Percentiles rank a stretch among this genome's conserved stretches.
Conservation (phyloP, 1,139 yeast genomes). For the Martiniozyma asiatica region DNA sequence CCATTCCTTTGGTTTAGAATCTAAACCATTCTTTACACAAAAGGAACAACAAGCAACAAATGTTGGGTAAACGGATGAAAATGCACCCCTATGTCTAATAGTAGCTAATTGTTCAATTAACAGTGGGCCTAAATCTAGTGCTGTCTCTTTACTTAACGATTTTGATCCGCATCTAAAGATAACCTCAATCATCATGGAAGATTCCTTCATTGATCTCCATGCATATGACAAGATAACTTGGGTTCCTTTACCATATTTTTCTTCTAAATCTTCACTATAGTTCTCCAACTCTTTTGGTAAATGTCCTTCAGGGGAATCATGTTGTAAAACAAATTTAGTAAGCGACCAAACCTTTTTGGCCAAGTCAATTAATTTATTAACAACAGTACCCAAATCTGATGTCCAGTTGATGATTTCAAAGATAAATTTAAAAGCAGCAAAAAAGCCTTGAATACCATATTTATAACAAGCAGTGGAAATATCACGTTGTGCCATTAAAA, state of each 20-base stretch:
- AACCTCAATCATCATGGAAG: constrained; percentile 41
- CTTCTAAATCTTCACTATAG: constrained; percentile 25
- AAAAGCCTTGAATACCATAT: constrained; percentile 54
- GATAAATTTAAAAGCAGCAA: constrained; percentile 42
- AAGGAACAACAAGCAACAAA: constrained; percentile 50
- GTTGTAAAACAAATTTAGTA: constrained; percentile 44
- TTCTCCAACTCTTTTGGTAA: constrained; percentile 32
- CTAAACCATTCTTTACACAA: constrained; percentile 25
- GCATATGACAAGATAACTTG: constrained; percentile 60
- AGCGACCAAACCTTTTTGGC: constrained; percentile 38
- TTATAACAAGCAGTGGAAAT: constrained; percentile 31
- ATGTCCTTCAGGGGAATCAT: constrained; percentile 58
- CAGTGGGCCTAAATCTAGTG: constrained; percentile 34
- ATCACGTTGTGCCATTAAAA: constrained; percentile 22
- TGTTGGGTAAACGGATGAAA: constrained; percentile 75
- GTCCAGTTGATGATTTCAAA: constrained; percentile 24
- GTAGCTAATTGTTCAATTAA: constrained; percentile 56
- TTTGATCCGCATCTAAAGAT: constrained; percentile 21
- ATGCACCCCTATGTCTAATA: constrained; percentile 84
- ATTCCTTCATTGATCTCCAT: constrained; percentile 80
- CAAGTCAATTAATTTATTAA: constrained; percentile 16
- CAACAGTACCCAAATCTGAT: constrained; percentile 1
- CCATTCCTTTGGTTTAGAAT: constrained; percentile 39
- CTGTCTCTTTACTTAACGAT: constrained; percentile 16
- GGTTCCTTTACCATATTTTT: constrained; percentile 38